phyloP scores from a whole-genome alignment of 106 monocot genomes.

The Allium fistulosum region DNA sequence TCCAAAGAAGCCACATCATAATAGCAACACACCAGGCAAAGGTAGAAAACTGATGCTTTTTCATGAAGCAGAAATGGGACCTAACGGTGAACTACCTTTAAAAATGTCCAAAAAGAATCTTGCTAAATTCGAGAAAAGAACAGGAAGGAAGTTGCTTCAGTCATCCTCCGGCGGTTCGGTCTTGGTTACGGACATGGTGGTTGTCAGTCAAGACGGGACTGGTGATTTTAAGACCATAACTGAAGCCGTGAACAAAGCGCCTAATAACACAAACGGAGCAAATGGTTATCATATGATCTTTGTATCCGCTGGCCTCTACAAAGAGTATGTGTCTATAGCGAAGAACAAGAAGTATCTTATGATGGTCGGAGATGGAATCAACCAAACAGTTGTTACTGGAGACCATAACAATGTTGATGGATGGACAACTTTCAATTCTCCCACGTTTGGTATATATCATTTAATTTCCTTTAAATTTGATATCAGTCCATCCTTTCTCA shows the following conservation, averaged over 20 bases:
- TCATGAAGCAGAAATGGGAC: neutral
- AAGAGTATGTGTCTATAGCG: neutral
- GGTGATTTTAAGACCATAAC: neutral
- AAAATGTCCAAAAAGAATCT: neutral
- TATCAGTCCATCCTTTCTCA: neutral
- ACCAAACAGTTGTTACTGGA: neutral
- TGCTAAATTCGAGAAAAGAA: neutral
- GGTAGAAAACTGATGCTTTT: neutral
- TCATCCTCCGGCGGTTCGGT: neutral
- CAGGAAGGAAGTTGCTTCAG: neutral
- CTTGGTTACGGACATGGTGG: neutral
- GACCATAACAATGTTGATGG: neutral
- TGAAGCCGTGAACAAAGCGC: constrained; percentile 17
- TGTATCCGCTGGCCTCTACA: neutral
- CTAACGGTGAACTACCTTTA: neutral
- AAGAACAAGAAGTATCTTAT: neutral
- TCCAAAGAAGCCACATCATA: neutral
- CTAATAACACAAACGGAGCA: neutral
- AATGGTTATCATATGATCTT: neutral
- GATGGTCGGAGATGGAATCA: neutral
- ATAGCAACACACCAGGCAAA: neutral
- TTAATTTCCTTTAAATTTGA: neutral
- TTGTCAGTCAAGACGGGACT: neutral
- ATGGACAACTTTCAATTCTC: neutral
- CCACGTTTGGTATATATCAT: neutral